phyloP scores from a whole-genome alignment of 768 basidiomycete species.

The Kwoniella sp. region DNA sequence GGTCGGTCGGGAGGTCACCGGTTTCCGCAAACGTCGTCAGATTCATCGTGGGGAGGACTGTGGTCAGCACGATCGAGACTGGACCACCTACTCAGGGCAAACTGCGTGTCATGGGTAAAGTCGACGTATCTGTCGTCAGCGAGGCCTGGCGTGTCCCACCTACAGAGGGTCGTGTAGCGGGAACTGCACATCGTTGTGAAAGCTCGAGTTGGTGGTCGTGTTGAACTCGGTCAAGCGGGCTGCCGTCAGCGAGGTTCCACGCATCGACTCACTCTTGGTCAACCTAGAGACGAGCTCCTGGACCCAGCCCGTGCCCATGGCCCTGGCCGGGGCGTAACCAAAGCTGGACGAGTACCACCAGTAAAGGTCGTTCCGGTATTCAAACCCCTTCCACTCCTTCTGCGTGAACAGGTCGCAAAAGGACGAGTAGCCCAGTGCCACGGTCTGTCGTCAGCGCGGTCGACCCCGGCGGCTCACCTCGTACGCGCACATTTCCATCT shows the following conservation, averaged over 20 bases:
- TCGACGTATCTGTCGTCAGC: constrained; percentile 50
- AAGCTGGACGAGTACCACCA: constrained; percentile 61
- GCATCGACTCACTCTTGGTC: constrained; percentile 36
- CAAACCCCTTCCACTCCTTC: constrained; percentile 89
- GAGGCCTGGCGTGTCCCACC: constrained; percentile 8
- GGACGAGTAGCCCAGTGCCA: constrained; percentile 81
- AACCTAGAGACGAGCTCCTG: constrained; percentile 46
- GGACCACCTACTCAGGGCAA: constrained; percentile 23
- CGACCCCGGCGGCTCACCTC: constrained; percentile 28
- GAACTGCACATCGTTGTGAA: constrained; percentile 58
- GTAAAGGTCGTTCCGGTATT: constrained; percentile 59
- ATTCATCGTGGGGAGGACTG: constrained; percentile 50
- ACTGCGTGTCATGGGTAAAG: constrained; percentile 50
- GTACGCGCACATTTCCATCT: constrained; percentile 48
- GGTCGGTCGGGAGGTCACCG: constrained; percentile 44
- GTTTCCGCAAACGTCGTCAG: constrained; percentile 47
- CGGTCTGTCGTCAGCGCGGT: constrained; percentile 56
- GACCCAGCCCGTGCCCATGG: constrained; percentile 48
- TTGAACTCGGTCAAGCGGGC: constrained; percentile 54
- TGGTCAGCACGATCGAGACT: not conserved
- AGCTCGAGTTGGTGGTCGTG: constrained; percentile 77
- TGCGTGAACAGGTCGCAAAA: constrained; percentile 87
- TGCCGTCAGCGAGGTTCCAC: constrained; percentile 17
- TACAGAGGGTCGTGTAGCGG: constrained; percentile 42
- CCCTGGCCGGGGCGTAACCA: constrained; percentile 71